Percentiles rank a stretch among this genome's conserved stretches.
Conservation (phyloP, 208 protist species). For the Trypanosoma rangeli region DNA sequence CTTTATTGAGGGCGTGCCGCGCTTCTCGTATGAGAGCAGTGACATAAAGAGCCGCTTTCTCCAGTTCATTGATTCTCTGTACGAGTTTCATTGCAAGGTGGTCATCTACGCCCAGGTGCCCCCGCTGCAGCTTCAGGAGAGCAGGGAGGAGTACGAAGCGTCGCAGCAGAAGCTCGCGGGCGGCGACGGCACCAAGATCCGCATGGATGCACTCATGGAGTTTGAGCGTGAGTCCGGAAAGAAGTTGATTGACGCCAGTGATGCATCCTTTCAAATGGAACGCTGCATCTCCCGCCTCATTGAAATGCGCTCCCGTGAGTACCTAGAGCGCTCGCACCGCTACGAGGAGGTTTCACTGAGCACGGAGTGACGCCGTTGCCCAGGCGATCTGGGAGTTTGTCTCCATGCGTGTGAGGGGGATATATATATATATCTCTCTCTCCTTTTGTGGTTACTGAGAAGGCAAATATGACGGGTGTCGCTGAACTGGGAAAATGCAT, state of each 20-base stretch:
- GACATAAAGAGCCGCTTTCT: conserved; percentile 89
- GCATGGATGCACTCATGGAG: conserved; percentile 36
- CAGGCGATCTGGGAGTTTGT: no score
- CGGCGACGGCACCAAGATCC: not conserved
- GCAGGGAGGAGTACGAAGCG: conserved; percentile 30
- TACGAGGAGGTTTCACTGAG: conserved; percentile 43
- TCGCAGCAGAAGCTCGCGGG: not conserved
- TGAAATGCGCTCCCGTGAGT: conserved; percentile 90
- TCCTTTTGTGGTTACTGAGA: no score
- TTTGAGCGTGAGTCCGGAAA: conserved; percentile 76
- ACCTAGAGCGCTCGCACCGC: conserved; percentile 66
- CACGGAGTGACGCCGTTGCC: conserved; percentile 16
- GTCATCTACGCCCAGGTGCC: conserved; percentile 69
- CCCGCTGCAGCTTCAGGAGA: conserved; percentile 51
- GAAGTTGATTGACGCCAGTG: conserved; percentile 60
- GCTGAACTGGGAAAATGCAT: no score
- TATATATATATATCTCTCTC: no score
- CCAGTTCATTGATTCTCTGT: conserved; percentile 88
- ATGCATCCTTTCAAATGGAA: conserved; percentile 85
- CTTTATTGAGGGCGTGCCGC: conserved; percentile 84
- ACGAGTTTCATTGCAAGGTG: conserved; percentile 83
- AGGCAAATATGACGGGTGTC: no score
- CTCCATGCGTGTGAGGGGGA: no score
- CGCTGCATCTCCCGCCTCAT: conserved; percentile 80
- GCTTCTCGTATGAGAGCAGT: conserved; percentile 68